Base-by-base conservation (phyloP, 129 eudicot genomes). In the Saposhnikovia divaricata region DNA sequence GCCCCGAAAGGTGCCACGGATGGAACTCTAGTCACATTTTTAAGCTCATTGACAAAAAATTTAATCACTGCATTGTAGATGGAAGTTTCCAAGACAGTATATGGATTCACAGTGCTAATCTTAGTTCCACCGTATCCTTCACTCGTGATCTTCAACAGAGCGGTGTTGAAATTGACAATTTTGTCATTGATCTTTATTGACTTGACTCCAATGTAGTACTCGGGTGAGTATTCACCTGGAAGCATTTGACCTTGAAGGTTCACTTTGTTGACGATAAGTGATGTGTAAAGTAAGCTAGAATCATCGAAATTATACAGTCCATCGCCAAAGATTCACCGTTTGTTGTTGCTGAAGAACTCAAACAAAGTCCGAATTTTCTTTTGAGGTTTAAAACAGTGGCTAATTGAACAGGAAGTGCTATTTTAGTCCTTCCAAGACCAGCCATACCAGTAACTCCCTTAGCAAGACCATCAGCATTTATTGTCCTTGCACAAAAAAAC, bases 401-500 rank as follows among this genome's bases (percentile, higher is more conserved):
- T 11, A 88, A 72, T 19, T 82, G 87, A 0, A 85, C 53, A 8
- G 91, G 91, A 6, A 88, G 53, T 6, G 87, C 57, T n/a, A 82
- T 63, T 5, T 39, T 65, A n/a, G 74, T 74, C 81, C 85, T 83
- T 40, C 91, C 91, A 12, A 88, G 85, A 44, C 91, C 87, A 13
- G 85, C 88, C 69, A 80, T 76, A 12, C 88, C 63, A 21, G n/a
- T 21, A 23, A 53, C 63, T 19, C 63, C 63, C 8, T 4, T 53
- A 19, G 63, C 23, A 21, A 53, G 63, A 19, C 23, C 23, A 25
- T 21, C 63, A 45, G 3, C 48, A 45, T 1, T 45, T 53, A 5
- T 5, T 21, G 63, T 19, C 8, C 2, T 1, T 5, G 25, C 63
- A 15, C 63, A 53, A 4, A 53, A 3, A 53, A 53, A 53, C 3